phyloP scores from a whole-genome alignment of 176 grass and related monocot genomes.

The Cocos nucifera region DNA sequence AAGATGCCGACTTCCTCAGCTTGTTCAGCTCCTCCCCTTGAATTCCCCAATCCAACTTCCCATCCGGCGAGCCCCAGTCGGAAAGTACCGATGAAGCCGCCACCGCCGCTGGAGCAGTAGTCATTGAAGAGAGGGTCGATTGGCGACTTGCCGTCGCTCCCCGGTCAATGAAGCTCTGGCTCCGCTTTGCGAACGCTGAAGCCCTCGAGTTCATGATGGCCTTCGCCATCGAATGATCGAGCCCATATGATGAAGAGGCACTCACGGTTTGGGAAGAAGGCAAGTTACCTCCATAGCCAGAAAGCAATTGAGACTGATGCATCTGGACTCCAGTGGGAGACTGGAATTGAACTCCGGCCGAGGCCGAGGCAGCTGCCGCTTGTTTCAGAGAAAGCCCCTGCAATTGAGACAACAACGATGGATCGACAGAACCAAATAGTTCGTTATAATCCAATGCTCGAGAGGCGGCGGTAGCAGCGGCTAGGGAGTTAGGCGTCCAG shows the following conservation, averaged over 20 bases:
- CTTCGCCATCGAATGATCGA: neutral
- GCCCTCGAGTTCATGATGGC: constrained; percentile 16
- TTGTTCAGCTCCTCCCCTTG: constrained; percentile 97
- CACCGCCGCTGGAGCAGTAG: neutral
- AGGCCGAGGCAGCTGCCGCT: too few species aligned
- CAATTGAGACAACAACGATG: constrained; percentile 6
- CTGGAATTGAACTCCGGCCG: too few species aligned
- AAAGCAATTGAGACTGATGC: too few species aligned
- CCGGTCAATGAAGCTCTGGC: constrained; percentile 94
- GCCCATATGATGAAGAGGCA: constrained; percentile 2
- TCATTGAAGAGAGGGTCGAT: constrained; percentile 22
- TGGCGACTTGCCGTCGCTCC: constrained; percentile 33
- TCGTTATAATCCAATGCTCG: neutral
- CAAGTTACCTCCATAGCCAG: too few species aligned
- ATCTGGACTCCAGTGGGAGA: too few species aligned
- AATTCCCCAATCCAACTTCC: constrained; percentile 84
- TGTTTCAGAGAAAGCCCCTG: neutral
- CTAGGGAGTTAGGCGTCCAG: neutral
- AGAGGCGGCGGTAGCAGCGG: neutral
- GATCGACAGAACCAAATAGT: constrained; percentile 4
- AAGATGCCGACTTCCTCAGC: constrained; percentile 82
- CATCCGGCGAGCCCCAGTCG: constrained; percentile 74
- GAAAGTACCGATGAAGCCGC: constrained; percentile 23
- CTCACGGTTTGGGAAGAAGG: neutral
- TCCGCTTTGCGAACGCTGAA: constrained; percentile 40